A percentile compares a stretch with the other conserved stretches of the same genome.
phyloP scores from a whole-genome alignment of 2,329 filamentous ascomycete species.

The Colletotrichum horii region DNA sequence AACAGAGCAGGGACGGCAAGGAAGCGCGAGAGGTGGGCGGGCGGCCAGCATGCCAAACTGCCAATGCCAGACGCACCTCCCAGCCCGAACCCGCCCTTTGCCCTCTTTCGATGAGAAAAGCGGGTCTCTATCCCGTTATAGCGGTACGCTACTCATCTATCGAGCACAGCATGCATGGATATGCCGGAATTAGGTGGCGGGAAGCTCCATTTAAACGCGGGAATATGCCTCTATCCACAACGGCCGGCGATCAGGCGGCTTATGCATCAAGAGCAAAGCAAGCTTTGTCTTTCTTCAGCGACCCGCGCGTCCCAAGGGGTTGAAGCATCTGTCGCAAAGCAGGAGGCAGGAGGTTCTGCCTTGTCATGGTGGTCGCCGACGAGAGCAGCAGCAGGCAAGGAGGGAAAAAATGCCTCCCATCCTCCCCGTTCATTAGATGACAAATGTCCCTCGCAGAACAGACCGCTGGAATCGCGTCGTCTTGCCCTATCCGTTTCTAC shows the following conservation, averaged over 20 bases:
- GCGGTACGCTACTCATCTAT: not conserved
- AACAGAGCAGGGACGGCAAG: slow-evolving; percentile 4
- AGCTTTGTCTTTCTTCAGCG: slow-evolving; percentile 12
- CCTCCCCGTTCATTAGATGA: not conserved
- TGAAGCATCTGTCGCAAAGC: not conserved
- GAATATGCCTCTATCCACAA: not conserved
- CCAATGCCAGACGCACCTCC: not conserved
- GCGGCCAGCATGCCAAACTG: not conserved
- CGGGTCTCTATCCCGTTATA: not conserved
- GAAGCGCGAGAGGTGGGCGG: slow-evolving; percentile 16
- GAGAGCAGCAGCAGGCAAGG: not conserved
- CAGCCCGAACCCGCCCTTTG: not conserved
- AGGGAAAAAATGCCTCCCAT: not conserved
- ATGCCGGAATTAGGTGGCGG: slow-evolving; percentile 6
- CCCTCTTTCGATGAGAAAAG: not conserved
- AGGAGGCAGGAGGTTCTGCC: not conserved
- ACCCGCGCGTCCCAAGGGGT: slow-evolving; percentile 5
- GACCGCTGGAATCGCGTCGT: slow-evolving; percentile 10
- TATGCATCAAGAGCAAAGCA: slow-evolving; percentile 15
- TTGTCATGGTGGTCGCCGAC: not conserved
- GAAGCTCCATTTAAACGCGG: slow-evolving; percentile 4
- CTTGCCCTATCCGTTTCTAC: not conserved
- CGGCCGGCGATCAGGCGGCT: not conserved
- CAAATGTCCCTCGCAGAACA: not conserved
- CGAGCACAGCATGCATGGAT: not conserved